Base-by-base conservation (phyloP, 768 basidiomycete genomes). In the Polyporus arcularius region DNA sequence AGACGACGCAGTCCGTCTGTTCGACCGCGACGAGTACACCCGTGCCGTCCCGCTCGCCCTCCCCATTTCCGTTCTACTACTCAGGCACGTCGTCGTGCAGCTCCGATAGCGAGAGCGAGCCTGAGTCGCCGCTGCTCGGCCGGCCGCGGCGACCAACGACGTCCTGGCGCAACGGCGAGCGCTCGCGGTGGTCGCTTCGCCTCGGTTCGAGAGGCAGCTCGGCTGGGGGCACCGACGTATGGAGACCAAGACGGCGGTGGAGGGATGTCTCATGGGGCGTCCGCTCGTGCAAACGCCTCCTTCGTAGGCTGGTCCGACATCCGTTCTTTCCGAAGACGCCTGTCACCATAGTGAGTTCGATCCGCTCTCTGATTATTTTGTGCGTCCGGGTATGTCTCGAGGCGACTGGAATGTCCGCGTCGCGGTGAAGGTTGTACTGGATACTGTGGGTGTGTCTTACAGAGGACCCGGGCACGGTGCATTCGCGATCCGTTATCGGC, bases 251-350 rank as follows among this genome's bases (percentile, higher is more conserved):
- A 51, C 78, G 87, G 43, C 80, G 86, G 63, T 63, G 62, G 57
- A 80, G 84, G 67, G 77, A 80, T 9, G 28, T 55, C 41, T 75
- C 79, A 53, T 75, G 77, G 55, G 67, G 80, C 39, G 68, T 82
- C 54, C 80, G 87, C 63, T 72, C 78, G 15, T 57, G 85, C 57
- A 86, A 83, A 71, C 80, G 85, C 66, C 80, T 80, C 69, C 70
- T 83, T 43, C 78, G 85, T 57, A 77, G 79, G 54, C 65, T 90
- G 26, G 72, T 91, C 31, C 80, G 88, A 60, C 88, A 88, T 73
- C 90, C 88, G 15, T 81, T 89, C 73, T 87, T 91, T 71, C 91
- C 91, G 54, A 84, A 83, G 64, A 90, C 90, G 63, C 92, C 92
- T 11, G 79, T 89, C 65, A 89, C 90, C 59, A 90, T 94, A 57